A percentile compares a stretch with the other conserved stretches of the same genome.
Conservation (phyloP, 495 filamentous ascomycete species). For the Lichenothelia convexa region DNA sequence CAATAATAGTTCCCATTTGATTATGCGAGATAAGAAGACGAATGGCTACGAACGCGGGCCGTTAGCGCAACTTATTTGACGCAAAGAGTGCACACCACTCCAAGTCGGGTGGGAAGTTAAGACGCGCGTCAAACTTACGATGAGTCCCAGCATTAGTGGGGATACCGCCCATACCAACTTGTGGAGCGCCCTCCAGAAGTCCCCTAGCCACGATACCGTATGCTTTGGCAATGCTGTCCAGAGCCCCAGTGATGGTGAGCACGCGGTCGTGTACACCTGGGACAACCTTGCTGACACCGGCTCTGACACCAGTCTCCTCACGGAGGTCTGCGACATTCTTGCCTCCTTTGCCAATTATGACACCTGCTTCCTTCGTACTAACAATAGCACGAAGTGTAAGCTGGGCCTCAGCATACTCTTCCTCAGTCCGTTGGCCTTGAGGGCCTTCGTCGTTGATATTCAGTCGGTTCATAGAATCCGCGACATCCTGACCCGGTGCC, state of each 20-base stretch:
- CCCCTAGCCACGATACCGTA: constrained; percentile 87
- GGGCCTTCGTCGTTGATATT: constrained; percentile 16
- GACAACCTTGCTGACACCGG: constrained; percentile 96
- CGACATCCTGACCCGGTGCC: constrained; percentile 11
- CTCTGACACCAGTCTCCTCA: constrained; percentile 93
- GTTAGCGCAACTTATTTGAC: background rate
- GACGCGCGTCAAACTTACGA: constrained; percentile 58
- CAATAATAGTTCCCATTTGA: constrained; percentile 99
- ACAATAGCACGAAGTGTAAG: constrained; percentile 93
- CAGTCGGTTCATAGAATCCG: constrained; percentile 13
- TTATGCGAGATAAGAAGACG: constrained; percentile 97
- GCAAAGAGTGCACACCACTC: background rate
- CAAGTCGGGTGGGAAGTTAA: too few species aligned
- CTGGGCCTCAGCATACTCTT: constrained; percentile 82
- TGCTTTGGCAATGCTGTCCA: constrained; percentile 71
- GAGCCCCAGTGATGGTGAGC: constrained; percentile 75
- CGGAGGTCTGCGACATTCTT: constrained; percentile 96
- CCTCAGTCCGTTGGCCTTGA: constrained; percentile 43
- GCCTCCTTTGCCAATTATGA: constrained; percentile 95
- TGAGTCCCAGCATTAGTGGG: constrained; percentile 74
- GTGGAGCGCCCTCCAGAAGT: constrained; percentile 76
- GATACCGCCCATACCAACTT: constrained; percentile 86
- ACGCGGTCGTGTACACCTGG: constrained; percentile 94
- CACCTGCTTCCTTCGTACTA: constrained; percentile 87
- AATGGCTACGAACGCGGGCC: constrained; percentile 43